Base-by-base conservation (phyloP, 225 moss, liverwort and hornwort genomes). In the Rhytidiadelphus loreus region DNA sequence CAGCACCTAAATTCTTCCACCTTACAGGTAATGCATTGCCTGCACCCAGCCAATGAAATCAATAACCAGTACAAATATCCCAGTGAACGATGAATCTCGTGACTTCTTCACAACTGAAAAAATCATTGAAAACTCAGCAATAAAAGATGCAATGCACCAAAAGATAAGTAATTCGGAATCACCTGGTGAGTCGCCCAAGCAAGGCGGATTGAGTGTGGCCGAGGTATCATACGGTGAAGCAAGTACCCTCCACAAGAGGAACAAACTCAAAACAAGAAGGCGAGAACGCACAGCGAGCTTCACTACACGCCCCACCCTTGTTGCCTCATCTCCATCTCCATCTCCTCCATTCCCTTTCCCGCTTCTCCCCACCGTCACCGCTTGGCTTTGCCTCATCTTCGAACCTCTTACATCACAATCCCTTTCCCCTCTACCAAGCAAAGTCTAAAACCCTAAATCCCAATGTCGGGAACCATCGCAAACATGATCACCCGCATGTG, bases 171-270 rank as follows among this genome's bases (percentile, higher is more conserved):
- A 65, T 44, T 85, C 29, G 72, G 83, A 62, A 86, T 52, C 59
- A 89, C 91, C 88, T 86, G 71, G 61, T 46, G 85, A 30, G 48
- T 35, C 60, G 37, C 86, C 89, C 77, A 97, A 89, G 78, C 99
- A 99, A 57, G 97, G 93, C 24, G 91, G 93, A 83, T 90, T 92
- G 56, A 99, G 92, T 15, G 87, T 88, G n/a, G 96, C 92, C 18
- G 99, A 99, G 41, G 99, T 99, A 87, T 99, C 97, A 32, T 99
- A 99, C 55, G 96, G 94, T 44, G 91, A 82, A 56, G 94, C 95
- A 33, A 99, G 86, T 44, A 84, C 79, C 56, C 93, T 90, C 96
- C 97, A 97, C 57, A 97, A 57, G 65, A 91, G 20, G 68, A 96
- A 95, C 83, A 99, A 88, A 66, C 92, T 78, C 39, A 89, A 41